Percentiles rank a stretch among this genome's conserved stretches.
Evolutionary conservation across 805 yeast genomes (phyloP).

Genomic region (Vanderwaltozyma polyspora): DNA sequence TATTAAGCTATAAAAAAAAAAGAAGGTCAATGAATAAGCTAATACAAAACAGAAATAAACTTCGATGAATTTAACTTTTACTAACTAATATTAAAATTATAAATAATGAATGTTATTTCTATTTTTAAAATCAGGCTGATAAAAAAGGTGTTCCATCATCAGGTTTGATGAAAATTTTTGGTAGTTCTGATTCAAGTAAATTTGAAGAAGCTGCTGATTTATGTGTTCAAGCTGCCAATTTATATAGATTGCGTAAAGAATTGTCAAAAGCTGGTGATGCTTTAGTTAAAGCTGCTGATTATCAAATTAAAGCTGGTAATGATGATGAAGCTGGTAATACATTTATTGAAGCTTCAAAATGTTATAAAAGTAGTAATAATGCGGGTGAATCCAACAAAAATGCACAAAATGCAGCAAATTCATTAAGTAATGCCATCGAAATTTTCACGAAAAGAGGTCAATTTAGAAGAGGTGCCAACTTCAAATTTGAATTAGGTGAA

Average conservation of each 20-base stretch:
- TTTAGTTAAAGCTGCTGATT: conserved; percentile 76
- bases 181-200: conserved; percentile 49
- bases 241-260: conserved; percentile 67
- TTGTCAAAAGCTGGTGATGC: conserved; percentile 66
- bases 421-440: conserved; percentile 65
- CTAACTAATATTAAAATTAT: conserved; percentile 7
- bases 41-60: too few species aligned
- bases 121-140: conserved; percentile 40
- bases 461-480: conserved; percentile 92
- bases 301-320: conserved; percentile 61
- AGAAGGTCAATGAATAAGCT: too few species aligned
- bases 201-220: conserved; percentile 89
- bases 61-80: too few species aligned
- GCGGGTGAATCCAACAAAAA: conserved; percentile 30
- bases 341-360: conserved; percentile 81
- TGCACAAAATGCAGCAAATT: conserved; percentile 36
- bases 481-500: conserved; percentile 82
- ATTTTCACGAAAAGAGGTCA: conserved; percentile 85
- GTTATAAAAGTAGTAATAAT: conserved; percentile 55
- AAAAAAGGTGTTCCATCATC: conserved; percentile 57
- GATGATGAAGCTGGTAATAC: conserved; percentile 89
- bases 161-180: conserved; percentile 61
- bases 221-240: conserved; percentile 88
- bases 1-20: too few species aligned
- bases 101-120: not conserved